Conservation (phyloP, 495 filamentous ascomycete genomes). For the Penicillium cinerascens region DNA sequence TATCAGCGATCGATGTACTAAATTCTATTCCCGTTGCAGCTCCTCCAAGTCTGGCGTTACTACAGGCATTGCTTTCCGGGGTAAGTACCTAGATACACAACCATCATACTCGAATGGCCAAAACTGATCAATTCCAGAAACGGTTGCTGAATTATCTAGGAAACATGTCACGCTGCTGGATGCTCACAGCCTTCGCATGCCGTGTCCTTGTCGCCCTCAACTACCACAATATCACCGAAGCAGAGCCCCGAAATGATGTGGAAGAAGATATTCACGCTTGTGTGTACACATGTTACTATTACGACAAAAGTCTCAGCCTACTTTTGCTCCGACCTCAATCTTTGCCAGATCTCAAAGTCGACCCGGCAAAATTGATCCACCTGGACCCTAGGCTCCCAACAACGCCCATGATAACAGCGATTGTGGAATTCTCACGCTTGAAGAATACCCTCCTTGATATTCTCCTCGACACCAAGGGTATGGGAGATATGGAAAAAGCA, state of each 20-base stretch:
- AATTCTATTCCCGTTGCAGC: slow-evolving; percentile 21
- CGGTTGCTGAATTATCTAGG: slow-evolving; percentile 27
- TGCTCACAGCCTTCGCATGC: slow-evolving; percentile 22
- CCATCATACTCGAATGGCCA: not conserved
- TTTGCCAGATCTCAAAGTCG: slow-evolving; percentile 28
- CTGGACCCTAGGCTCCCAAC: slow-evolving; percentile 23
- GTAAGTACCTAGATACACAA: slow-evolving; percentile 19
- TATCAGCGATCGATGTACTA: slow-evolving; percentile 18
- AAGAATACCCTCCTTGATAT: slow-evolving; percentile 18
- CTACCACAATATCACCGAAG: slow-evolving; percentile 25
- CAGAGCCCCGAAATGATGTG: slow-evolving; percentile 14
- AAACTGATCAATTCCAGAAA: slow-evolving; percentile 13
- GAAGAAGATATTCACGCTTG: slow-evolving; percentile 27
- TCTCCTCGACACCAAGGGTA: slow-evolving; percentile 17
- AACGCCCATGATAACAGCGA: slow-evolving; percentile 18
- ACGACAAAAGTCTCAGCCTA: slow-evolving; percentile 35
- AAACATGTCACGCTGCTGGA: slow-evolving; percentile 30
- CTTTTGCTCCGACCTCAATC: slow-evolving; percentile 35
- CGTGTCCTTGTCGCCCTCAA: slow-evolving; percentile 25
- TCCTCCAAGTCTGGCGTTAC: slow-evolving; percentile 23
- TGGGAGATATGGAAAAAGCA: slow-evolving; percentile 20
- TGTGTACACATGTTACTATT: slow-evolving; percentile 31
- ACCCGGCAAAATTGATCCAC: slow-evolving; percentile 20
- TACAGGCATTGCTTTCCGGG: slow-evolving; percentile 27
- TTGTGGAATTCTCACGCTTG: slow-evolving; percentile 24